Base-by-base conservation (phyloP, 179 eudicot species). In the Actinidia arguta region DNA sequence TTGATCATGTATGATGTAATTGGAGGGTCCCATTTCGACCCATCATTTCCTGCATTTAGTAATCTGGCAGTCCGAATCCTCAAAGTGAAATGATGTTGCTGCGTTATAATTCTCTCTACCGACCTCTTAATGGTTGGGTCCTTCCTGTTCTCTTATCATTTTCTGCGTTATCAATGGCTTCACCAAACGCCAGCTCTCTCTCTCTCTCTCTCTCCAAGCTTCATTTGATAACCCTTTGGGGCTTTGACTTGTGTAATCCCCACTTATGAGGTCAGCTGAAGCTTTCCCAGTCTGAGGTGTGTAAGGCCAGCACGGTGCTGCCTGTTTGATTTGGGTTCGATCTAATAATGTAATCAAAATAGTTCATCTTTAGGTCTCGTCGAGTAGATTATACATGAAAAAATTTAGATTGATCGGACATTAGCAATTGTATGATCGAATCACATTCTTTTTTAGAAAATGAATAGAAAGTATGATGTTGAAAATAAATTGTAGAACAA, bases 101-200 rank as follows among this genome's bases (percentile, higher is more conserved):
- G 52, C 5, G 20, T 18, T 61, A 46, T 20, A 12, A 64, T 63
- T 27, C 61, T 51, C 31, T 12, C 61, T 50, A 66, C 47, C 73
- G 9, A 78, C 44, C 25, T n/a, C 54, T 59, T 62, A 25, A 22
- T 62, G 25, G 11, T 62, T 17, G 44, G 70, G 70, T 46, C 64
- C 51, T 56, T 75, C 9, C 31, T 54, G 25, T 39, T 76, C 51
- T 56, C 66, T 39, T 14, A 44, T 24, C 69, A 56, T 36, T 56
- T 24, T 42, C 79, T 58, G 5, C 7, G 51, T 39, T 27, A 78
- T 78, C 42, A 61, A 63, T 78, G 80, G 71, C 80, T 78, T 46
- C 58, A 47, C 80, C 72, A 61, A 78, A 78, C 80, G 42, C 80
- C 70, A 46, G 3, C 44, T 47, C 54, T 66, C 24, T 42, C 75